Conservation (phyloP, 257 asterid genomes). For the Paraleonurus japonicus region DNA sequence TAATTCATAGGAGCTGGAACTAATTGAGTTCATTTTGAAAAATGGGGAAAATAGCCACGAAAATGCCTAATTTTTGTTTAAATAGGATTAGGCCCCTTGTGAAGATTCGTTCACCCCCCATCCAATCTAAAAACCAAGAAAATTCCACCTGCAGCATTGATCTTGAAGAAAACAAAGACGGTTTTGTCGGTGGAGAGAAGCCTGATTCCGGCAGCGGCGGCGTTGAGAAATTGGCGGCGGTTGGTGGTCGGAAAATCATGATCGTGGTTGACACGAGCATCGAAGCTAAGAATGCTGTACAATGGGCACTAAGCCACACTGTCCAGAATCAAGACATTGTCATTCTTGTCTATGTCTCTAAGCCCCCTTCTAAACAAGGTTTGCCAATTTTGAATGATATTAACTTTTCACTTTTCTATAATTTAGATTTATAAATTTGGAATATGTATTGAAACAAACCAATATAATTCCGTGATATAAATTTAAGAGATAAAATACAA, state of each 20-base stretch:
- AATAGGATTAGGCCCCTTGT: conserved; percentile 71
- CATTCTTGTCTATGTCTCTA: conserved; percentile 54
- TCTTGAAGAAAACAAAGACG: conserved; percentile 21
- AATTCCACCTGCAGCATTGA: not conserved
- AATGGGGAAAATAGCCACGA: conserved; percentile 56
- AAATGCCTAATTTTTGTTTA: conserved; percentile 68
- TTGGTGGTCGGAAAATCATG: conserved; percentile 67
- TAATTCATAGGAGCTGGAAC: not conserved
- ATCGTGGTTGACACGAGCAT: conserved; percentile 63
- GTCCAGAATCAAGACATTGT: conserved; percentile 63
- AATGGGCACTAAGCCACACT: conserved; percentile 77
- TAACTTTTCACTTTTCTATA: too few species aligned
- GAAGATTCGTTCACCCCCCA: conserved; percentile 57
- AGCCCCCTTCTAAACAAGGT: conserved; percentile 66
- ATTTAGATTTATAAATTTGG: too few species aligned
- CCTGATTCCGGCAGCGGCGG: conserved; percentile 15
- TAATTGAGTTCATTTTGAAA: conserved; percentile 3
- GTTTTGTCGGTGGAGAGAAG: conserved; percentile 10
- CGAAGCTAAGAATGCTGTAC: conserved; percentile 69
- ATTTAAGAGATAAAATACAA: too few species aligned
- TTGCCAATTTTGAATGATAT: too few species aligned
- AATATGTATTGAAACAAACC: too few species aligned
- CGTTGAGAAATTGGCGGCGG: conserved; percentile 16
- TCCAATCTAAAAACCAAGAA: conserved; percentile 5
- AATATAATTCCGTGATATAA: too few species aligned